Base-by-base conservation (phyloP, 805 yeast genomes). In the Clavispora santaluciae region DNA sequence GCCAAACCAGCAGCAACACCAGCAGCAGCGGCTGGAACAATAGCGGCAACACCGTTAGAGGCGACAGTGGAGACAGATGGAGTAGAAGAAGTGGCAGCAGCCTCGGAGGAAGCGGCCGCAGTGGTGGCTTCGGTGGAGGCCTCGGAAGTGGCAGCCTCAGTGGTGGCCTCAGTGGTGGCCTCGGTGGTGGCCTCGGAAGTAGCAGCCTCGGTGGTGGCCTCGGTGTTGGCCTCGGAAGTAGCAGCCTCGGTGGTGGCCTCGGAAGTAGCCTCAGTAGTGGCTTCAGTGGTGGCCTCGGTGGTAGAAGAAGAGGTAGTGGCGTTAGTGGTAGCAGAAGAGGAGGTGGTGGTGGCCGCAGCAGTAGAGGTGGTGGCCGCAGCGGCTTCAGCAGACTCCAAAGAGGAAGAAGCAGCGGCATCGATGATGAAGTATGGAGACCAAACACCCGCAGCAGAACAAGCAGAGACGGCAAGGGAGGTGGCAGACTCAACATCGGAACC, bases 361-460 rank as follows among this genome's bases (percentile, higher is more conserved):
- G 53, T 43, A 3, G 57, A 51, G 17, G 42, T 15, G 23, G 48
- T 39, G 16, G 49, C 48, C 3, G 48, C 46, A 7, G 43, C 55
- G 23, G 51, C 43, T 6, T 51, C 55, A 38, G 70, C 71, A 22
- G 45, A 28, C n/a, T 46, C 46, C 42, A 64, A 51, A 6, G 52
- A 40, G 26, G 59, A 54, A 20, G 57, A 39, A 12, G 53, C 57
- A 22, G 58, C 46, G 35, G 54, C 49, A 38, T 59, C 54, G 29
- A 60, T 46, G 42, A 51, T 45, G 65, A 66, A 61, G 51, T 59
- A 63, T 43, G 68, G 68, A 20, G 50, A 50, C 54, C 57, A 53
- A 24, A 62, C 64, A 48, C 69, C 67, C 31, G 63, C 69, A 23
- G 56, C 39, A 17, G 60, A 53, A 54, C 73, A 68, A 40, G 57